Evolutionary conservation across 2,329 filamentous ascomycete species (phyloP).

Genomic region (Fusarium chaquense): DNA sequence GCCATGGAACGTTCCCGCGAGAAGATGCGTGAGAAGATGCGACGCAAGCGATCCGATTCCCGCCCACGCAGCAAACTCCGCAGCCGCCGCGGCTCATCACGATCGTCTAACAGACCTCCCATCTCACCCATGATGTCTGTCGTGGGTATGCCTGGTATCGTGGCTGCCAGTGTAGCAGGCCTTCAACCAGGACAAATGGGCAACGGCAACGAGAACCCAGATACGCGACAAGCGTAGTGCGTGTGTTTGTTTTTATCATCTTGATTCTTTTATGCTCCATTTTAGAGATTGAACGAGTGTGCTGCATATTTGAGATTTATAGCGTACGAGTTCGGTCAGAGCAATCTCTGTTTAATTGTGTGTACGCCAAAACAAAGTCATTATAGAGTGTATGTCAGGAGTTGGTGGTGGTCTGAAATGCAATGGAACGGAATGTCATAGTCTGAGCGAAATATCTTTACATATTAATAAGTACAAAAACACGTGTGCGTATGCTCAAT

Average conservation of each 20-base stretch:
- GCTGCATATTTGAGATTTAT: constrained; percentile 14
- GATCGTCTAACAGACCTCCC: constrained; percentile 37
- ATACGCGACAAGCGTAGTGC: constrained; percentile 11
- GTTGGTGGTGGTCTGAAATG: constrained; percentile 12
- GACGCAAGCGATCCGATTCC: constrained; percentile 39
- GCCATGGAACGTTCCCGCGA: constrained; percentile 34
- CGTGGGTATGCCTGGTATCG: constrained; percentile 40
- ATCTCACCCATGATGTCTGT: constrained; percentile 42
- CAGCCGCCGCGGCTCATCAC: constrained; percentile 35
- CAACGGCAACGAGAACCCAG: constrained; percentile 18
- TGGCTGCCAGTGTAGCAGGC: constrained; percentile 37
- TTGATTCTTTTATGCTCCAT: background rate
- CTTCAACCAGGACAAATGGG: constrained; percentile 22
- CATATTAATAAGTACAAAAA: constrained; percentile 19
- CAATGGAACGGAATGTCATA: background rate
- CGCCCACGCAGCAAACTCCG: constrained; percentile 33
- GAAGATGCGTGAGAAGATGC: constrained; percentile 30
- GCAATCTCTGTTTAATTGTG: constrained; percentile 22
- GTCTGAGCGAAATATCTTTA: constrained; percentile 8
- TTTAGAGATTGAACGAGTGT: constrained; percentile 32
- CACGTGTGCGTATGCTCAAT: background rate
- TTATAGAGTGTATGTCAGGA: constrained; percentile 24
- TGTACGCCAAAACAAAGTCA: background rate
- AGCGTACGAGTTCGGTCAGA: constrained; percentile 31
- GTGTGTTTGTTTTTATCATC: background rate